Percentiles rank a stretch among this genome's conserved stretches.
These are phyloP conservation scores for Tripidium arundinaceum DNA, from an alignment of 202 grass and related monocot species.

Conservation along the genomic window DNA sequence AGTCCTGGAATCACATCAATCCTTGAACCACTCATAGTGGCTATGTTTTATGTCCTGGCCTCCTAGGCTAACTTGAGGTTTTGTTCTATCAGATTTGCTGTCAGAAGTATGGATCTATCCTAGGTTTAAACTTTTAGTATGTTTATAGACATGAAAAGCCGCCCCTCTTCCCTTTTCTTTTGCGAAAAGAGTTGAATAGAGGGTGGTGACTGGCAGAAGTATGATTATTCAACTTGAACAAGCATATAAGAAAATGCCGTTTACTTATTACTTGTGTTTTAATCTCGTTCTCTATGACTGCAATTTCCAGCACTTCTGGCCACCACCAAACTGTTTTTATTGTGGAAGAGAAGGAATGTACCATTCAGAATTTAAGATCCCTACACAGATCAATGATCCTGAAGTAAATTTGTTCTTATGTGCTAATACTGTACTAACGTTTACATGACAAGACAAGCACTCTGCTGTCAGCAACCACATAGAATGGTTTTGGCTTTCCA, in stretches of 20 bases:
- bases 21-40: background rate
- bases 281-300: background rate
- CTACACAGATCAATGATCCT: constrained; percentile 34
- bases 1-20: background rate
- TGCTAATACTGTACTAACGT: constrained; percentile 2
- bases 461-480: constrained; percentile 2
- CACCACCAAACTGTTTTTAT: background rate
- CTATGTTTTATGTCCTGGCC: background rate
- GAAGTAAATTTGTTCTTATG: constrained; percentile 38
- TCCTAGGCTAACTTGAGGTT: background rate
- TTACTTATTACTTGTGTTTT: background rate
- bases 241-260: background rate
- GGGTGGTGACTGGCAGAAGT: background rate
- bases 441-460: constrained; percentile 18
- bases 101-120: background rate
- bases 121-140: background rate
- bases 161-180: background rate
- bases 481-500: constrained; percentile 11
- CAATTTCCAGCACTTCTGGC: background rate
- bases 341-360: constrained; percentile 35
- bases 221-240: background rate
- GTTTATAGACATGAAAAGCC: background rate
- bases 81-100: background rate
- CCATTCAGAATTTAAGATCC: constrained; percentile 28
- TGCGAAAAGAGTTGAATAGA: background rate